phyloP scores from a whole-genome alignment of 1,284 basidiomycete genomes.

The Trichosporon faecale region DNA sequence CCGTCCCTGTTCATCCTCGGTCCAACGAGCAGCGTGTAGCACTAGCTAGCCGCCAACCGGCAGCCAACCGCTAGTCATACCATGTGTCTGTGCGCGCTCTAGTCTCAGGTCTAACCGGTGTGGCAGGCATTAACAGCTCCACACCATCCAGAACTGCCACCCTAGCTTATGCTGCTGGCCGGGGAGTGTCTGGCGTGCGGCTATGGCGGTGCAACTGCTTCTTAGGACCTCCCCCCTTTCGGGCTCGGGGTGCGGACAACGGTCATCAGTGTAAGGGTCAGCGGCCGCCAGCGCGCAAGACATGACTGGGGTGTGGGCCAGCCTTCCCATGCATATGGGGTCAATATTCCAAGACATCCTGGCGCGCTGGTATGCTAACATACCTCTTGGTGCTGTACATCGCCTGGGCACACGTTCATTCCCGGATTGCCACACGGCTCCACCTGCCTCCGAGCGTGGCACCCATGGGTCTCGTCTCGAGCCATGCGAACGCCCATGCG shows the following conservation, averaged over 20 bases:
- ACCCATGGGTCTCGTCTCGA: not conserved
- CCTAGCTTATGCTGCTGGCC: not conserved
- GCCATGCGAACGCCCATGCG: not conserved
- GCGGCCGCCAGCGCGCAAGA: not conserved
- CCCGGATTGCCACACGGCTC: not conserved
- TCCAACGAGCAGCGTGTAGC: not conserved
- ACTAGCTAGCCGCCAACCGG: not conserved
- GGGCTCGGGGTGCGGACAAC: not conserved
- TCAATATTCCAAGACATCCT: not conserved
- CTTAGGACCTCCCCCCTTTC: not conserved
- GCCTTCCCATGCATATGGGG: not conserved
- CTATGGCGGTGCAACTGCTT: not conserved
- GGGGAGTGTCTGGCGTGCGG: not conserved
- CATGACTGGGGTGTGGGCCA: not conserved
- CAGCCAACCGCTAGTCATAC: not conserved
- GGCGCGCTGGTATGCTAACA: not conserved
- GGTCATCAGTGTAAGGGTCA: not conserved
- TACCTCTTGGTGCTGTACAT: not conserved
- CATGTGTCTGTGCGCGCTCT: not conserved
- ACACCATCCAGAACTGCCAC: not conserved
- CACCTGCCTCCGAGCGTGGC: not conserved
- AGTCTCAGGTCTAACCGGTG: not conserved
- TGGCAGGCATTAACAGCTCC: not conserved
- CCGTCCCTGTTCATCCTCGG: too few species aligned
- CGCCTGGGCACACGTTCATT: not conserved